A percentile compares a stretch with the other conserved stretches of the same genome.
Evolutionary conservation across 2,329 filamentous ascomycete species (phyloP).

Genomic region (Albifimbria verrucaria): DNA sequence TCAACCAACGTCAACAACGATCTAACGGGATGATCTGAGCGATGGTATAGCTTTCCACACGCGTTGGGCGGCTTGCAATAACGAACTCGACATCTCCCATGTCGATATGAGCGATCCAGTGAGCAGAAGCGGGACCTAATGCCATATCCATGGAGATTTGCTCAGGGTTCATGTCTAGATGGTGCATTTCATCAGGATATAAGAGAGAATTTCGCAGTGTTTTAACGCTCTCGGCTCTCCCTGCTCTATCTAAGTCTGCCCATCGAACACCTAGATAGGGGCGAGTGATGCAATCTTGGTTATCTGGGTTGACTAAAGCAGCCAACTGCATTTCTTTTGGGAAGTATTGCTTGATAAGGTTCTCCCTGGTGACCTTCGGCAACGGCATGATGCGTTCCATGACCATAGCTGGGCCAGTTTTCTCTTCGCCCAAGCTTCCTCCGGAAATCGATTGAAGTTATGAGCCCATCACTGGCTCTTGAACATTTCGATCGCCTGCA

Average conservation of each 20-base stretch:
- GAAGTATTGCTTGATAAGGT: constrained; percentile 5
- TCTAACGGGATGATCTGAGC: too few relatives aligned
- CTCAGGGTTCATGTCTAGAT: constrained; percentile 4
- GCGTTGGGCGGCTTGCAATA: not conserved
- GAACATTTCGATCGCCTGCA: too few relatives aligned
- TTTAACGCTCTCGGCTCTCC: too few relatives aligned
- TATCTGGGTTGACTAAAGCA: constrained; percentile 2
- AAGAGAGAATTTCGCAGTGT: constrained; percentile 5
- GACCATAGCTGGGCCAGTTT: not conserved
- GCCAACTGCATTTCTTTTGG: not conserved
- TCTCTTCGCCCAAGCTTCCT: constrained; percentile 4
- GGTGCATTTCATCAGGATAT: constrained; percentile 4
- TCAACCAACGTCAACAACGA: too few relatives aligned
- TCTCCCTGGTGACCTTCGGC: constrained; percentile 2
- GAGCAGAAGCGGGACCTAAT: constrained; percentile 1
- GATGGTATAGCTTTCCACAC: not conserved
- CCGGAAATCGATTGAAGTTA: too few relatives aligned
- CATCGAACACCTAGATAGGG: constrained; percentile 1
- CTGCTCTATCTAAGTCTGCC: not conserved
- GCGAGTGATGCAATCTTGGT: constrained; percentile 4
- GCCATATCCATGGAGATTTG: constrained; percentile 6
- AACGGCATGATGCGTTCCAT: constrained; percentile 6
- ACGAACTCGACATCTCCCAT: not conserved
- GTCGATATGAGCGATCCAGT: constrained; percentile 2
- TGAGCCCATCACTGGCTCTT: too few relatives aligned